Evolutionary conservation across 176 grass and related monocot species (phyloP), one percentile per base, ranked within the genome.

Genomic region (Phragmites australis): DNA sequence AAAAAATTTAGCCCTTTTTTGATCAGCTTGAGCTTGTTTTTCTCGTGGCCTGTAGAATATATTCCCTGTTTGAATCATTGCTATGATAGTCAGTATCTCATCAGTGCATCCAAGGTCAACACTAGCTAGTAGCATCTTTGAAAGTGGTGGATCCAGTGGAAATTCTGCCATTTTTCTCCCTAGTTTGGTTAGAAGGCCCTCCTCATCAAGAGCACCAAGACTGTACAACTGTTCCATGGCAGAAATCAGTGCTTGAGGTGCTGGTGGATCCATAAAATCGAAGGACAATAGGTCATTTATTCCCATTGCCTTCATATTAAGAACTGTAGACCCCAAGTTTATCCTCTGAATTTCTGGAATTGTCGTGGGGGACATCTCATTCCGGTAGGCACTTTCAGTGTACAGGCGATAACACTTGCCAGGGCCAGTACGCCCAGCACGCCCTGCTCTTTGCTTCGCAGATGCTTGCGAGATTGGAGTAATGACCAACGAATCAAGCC

Each of bases 111-210:
- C 94, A 86, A 94, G 91, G 84, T 94, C 92, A 6, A 97, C 92
- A 50, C 94, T 94, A 22, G 92, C 92, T 42, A 97, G 79, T 62
- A 97, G 87, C 94, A 97, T 97, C 65, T 97, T 97, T 40, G 92
- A 94, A 41, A 97, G 79, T 46, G 92, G 92, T 41, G 94, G 92
- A 14, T 97, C 94, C 59, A 94, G 68, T 39, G 94, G 94, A 86
- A 97, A 97, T 81, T 97, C 94, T 44, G 94, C 91, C 94, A 97
- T 97, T 80, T 97, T 97, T 82, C 92, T 89, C 51, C 92, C 94
- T 46, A 94, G 84, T 85, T 94, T 97, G 15, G 94, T 97, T 37
- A 97, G 79, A 45, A 97, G 89, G 12, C 91, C 94, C 41, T 97
- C 94, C 81, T 97, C 94, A 85, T 94, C 94, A 32, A 97, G 65